phyloP scores from a whole-genome alignment of 2,329 filamentous ascomycete species.

The Fonsecaea pugnacius region DNA sequence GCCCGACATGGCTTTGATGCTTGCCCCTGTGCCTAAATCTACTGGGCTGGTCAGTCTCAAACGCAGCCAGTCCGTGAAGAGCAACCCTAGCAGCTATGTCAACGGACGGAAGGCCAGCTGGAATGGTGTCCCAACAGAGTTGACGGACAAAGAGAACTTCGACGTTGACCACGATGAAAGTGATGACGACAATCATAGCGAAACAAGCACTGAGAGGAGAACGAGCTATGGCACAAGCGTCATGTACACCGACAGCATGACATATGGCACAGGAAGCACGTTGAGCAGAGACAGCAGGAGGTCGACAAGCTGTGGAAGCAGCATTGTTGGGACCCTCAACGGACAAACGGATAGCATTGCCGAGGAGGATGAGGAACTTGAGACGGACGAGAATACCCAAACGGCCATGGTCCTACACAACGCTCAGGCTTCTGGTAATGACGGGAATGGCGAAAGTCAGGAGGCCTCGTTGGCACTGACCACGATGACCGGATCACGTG shows the following conservation, averaged over 20 bases:
- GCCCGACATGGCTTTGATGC: slow-evolving; percentile 48
- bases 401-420: slow-evolving; percentile 30
- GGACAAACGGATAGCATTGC: slow-evolving; percentile 39
- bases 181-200: slow-evolving; percentile 52
- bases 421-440: slow-evolving; percentile 2
- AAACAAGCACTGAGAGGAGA: slow-evolving; percentile 53
- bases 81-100: slow-evolving; percentile 54
- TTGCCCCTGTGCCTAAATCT: slow-evolving; percentile 39
- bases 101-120: slow-evolving; percentile 71
- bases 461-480: slow-evolving; percentile 26
- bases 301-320: slow-evolving; percentile 46
- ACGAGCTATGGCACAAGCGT: slow-evolving; percentile 45
- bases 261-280: slow-evolving; percentile 47
- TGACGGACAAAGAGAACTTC: slow-evolving; percentile 66
- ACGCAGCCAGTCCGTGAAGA: slow-evolving; percentile 77
- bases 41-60: slow-evolving; percentile 64
- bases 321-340: slow-evolving; percentile 43
- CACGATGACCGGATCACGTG: slow-evolving; percentile 25
- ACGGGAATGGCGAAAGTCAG: slow-evolving; percentile 20
- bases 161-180: slow-evolving; percentile 58
- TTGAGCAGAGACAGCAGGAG: slow-evolving; percentile 43
- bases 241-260: slow-evolving; percentile 49
- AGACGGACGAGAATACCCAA: slow-evolving; percentile 28
- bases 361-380: slow-evolving; percentile 41
- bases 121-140: slow-evolving; percentile 54